phyloP scores from a whole-genome alignment of 805 yeast species.

The Starmera pachycereana region DNA sequence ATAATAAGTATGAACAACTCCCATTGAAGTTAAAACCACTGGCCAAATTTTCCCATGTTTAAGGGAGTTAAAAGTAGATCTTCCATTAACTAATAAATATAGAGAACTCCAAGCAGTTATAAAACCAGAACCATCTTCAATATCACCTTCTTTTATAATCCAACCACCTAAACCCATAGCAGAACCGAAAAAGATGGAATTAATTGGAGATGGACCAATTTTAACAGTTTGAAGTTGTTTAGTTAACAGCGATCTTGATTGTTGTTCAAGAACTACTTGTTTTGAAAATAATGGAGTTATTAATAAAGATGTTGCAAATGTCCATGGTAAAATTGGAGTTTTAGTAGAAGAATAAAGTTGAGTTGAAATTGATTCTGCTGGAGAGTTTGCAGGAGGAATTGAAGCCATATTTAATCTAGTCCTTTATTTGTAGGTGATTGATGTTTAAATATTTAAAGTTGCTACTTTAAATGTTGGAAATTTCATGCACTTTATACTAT shows the following conservation, averaged over 20 bases:
- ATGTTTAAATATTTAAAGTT: too few relatives aligned
- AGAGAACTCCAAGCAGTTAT: constrained; percentile 71
- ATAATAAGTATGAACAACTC: constrained; percentile 48
- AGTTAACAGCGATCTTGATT: background rate
- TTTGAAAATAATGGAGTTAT: constrained; percentile 26
- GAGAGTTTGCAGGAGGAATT: too few relatives aligned
- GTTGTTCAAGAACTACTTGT: constrained; percentile 15
- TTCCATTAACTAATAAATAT: constrained; percentile 64
- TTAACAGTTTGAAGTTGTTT: background rate
- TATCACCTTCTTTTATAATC: constrained; percentile 69
- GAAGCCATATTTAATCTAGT: too few relatives aligned
- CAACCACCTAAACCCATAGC: constrained; percentile 60
- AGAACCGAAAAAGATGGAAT: constrained; percentile 46
- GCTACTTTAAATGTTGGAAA: too few relatives aligned
- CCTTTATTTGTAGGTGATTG: too few relatives aligned
- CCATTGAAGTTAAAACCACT: constrained; percentile 43
- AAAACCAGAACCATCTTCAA: constrained; percentile 73
- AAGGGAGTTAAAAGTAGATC: constrained; percentile 39
- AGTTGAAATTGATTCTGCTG: constrained; percentile 3
- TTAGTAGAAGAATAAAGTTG: constrained; percentile 22
- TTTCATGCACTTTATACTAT: too few relatives aligned
- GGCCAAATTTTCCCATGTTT: constrained; percentile 56
- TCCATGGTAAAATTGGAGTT: constrained; percentile 41
- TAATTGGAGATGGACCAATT: constrained; percentile 24
- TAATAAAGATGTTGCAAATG: constrained; percentile 26